A percentile compares a stretch with the other conserved stretches of the same genome.
phyloP scores from a whole-genome alignment of 129 eudicot species.

The Chrysanthemum makinoi region DNA sequence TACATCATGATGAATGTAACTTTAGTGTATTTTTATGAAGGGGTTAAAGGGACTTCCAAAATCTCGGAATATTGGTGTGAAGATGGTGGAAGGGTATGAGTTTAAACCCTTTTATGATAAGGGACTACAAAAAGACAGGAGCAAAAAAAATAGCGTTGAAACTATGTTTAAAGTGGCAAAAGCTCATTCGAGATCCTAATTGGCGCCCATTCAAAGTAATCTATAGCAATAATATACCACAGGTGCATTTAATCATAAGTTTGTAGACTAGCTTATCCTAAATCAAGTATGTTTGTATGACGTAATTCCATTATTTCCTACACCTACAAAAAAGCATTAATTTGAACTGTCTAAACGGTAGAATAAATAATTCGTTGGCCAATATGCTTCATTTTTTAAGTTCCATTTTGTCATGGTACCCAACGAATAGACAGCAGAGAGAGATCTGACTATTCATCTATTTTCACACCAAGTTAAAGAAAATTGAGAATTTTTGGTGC shows the following conservation, averaged over 20 bases:
- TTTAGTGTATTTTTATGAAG: slow-evolving; percentile 22
- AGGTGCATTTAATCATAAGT: slow-evolving; percentile 38
- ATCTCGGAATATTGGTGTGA: slow-evolving; percentile 36
- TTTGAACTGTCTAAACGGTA: too few relatives aligned
- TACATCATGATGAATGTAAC: neutral
- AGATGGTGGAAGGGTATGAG: slow-evolving; percentile 45
- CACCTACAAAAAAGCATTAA: neutral
- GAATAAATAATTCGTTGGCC: too few relatives aligned
- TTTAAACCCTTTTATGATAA: slow-evolving; percentile 33
- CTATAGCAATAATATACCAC: slow-evolving; percentile 33
- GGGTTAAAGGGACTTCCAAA: slow-evolving; percentile 24
- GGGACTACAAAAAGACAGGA: slow-evolving; percentile 11
- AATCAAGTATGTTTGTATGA: neutral
- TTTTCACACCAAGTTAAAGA: neutral
- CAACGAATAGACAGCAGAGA: neutral
- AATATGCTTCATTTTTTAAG: too few relatives aligned
- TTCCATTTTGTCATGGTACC: neutral
- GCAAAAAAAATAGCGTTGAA: slow-evolving; percentile 39
- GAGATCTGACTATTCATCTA: neutral
- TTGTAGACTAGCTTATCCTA: neutral
- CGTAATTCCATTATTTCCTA: neutral
- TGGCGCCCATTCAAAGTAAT: slow-evolving; percentile 51
- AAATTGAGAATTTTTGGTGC: neutral
- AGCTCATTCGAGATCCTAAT: slow-evolving; percentile 36
- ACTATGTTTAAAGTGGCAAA: slow-evolving; percentile 40